Evolutionary conservation across 495 filamentous ascomycete species (phyloP).

Genomic region (Aspergillus kassunensis): DNA sequence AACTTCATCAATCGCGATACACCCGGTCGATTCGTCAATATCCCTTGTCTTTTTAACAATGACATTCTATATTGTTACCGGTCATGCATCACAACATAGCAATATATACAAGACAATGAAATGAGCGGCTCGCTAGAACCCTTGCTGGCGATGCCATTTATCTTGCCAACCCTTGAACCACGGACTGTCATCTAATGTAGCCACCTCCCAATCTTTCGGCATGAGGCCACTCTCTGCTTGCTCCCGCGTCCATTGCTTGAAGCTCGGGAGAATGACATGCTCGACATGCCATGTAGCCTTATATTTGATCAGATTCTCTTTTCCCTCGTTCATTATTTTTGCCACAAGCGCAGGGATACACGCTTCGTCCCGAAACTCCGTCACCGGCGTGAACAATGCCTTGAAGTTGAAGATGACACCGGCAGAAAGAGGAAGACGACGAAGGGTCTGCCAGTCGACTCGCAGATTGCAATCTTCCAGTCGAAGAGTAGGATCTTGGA

Average conservation of each 20-base stretch:
- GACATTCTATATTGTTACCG: background rate
- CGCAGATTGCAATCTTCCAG: slow-evolving; percentile 65
- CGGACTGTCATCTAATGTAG: slow-evolving; percentile 77
- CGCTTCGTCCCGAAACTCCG: slow-evolving; percentile 69
- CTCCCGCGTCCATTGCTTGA: slow-evolving; percentile 66
- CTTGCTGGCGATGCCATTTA: slow-evolving; percentile 77
- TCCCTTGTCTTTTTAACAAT: background rate
- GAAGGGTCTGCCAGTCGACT: slow-evolving; percentile 92
- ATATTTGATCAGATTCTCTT: slow-evolving; percentile 72
- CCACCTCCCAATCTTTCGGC: slow-evolving; percentile 61
- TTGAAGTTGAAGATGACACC: slow-evolving; percentile 89
- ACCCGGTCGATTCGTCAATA: background rate
- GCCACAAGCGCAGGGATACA: slow-evolving; percentile 65
- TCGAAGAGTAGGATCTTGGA: slow-evolving; percentile 53
- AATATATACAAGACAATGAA: slow-evolving; percentile 3
- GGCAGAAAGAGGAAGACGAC: slow-evolving; percentile 72
- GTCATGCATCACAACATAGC: background rate
- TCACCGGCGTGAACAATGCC: slow-evolving; percentile 74
- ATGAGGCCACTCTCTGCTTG: slow-evolving; percentile 64
- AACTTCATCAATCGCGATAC: too few relatives aligned
- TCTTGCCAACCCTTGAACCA: slow-evolving; percentile 80
- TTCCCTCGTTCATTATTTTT: slow-evolving; percentile 69
- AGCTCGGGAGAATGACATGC: slow-evolving; percentile 64
- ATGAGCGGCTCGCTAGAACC: slow-evolving; percentile 45
- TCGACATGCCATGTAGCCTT: slow-evolving; percentile 85